A percentile compares a stretch with the other conserved stretches of the same genome.
Evolutionary conservation across 176 grass and related monocot species (phyloP).

Genomic region (Cenchrus purpureus): DNA sequence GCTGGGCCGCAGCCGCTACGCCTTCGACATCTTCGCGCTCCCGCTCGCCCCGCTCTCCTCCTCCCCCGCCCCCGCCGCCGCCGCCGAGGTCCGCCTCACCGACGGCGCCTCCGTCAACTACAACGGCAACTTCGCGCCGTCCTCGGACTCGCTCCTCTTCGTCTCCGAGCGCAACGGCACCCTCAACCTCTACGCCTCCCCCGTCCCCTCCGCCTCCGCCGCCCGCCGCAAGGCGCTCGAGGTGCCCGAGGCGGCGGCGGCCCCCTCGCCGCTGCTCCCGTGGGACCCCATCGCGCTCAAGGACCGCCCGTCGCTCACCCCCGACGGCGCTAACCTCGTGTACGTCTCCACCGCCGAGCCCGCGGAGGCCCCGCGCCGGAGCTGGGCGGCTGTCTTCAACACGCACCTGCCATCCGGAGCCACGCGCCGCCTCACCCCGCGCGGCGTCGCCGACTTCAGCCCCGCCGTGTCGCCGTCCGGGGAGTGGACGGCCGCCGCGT

Average conservation of each 20-base stretch:
- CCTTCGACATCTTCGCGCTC: slow-evolving; percentile 83
- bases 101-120: slow-evolving; percentile 87
- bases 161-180: slow-evolving; percentile 82
- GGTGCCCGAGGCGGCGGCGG: not conserved
- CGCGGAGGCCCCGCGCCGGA: slow-evolving; percentile 44
- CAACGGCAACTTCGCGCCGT: slow-evolving; percentile 84
- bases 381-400: slow-evolving; percentile 79
- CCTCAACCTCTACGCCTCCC: slow-evolving; percentile 61
- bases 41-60: slow-evolving; percentile 35
- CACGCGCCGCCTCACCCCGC: slow-evolving; percentile 59
- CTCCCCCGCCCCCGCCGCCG: not conserved
- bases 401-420: slow-evolving; percentile 46
- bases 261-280: slow-evolving; percentile 39
- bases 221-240: slow-evolving; percentile 32
- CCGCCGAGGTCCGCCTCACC: slow-evolving; percentile 64
- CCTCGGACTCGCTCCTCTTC: slow-evolving; percentile 56
- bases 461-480: slow-evolving; percentile 84
- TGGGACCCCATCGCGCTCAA: slow-evolving; percentile 60
- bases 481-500: slow-evolving; percentile 74
- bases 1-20: slow-evolving; percentile 82
- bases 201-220: not conserved
- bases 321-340: slow-evolving; percentile 58
- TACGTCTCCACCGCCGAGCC: slow-evolving; percentile 75
- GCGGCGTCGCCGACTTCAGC: slow-evolving; percentile 67
- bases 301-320: slow-evolving; percentile 69